Evolutionary conservation across 176 grass and related monocot species (phyloP), one percentile per base, ranked within the genome.

Genomic region (Melocanna baccifera): DNA sequence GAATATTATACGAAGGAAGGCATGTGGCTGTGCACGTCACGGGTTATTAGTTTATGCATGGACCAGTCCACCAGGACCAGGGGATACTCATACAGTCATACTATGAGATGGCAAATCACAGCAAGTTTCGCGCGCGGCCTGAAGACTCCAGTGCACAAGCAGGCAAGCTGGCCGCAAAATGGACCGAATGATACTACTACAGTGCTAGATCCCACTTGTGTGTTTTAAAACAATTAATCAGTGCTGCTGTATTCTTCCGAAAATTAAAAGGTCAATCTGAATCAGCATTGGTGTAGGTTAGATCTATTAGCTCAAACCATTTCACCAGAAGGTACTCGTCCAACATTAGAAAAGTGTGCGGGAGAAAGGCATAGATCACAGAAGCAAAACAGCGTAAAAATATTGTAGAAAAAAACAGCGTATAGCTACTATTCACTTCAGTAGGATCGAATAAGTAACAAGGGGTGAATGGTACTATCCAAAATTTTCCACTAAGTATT

Each of bases 41-140:
- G 56, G n/a, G 62, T 2, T 2, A 18, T 15, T 48, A 39, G n/a
- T 29, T 25, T 63, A 26, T 6, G 36, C 68, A 14, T 23, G 30
- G 71, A 19, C 25, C 26, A 18, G 56, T 69, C 39, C 14, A 51
- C 29, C 42, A 7, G 2, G 18, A 51, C 29, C 42, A 7, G 2
- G 18, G 37, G 25, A 28, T 56, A 26, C 70, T 30, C n/a, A 36
- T 36, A 36, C 34, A 0, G 23, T 23, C 20, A 34, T 56, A 50
- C 42, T 64, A 13, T 47, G 7, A 52, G 47, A 83, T 37, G 7
- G 45, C 34, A 26, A 26, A 40, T 2, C 1, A n/a, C 15, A n/a
- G 41, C 53, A 88, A 82, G 43, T 63, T 88, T 83, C 64, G 64
- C 5, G 36, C 64, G 64, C 5, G 36, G 9, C 28, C 14, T 6